Conservation (phyloP, 1,284 basidiomycete genomes). For the Naganishia cerealis region DNA sequence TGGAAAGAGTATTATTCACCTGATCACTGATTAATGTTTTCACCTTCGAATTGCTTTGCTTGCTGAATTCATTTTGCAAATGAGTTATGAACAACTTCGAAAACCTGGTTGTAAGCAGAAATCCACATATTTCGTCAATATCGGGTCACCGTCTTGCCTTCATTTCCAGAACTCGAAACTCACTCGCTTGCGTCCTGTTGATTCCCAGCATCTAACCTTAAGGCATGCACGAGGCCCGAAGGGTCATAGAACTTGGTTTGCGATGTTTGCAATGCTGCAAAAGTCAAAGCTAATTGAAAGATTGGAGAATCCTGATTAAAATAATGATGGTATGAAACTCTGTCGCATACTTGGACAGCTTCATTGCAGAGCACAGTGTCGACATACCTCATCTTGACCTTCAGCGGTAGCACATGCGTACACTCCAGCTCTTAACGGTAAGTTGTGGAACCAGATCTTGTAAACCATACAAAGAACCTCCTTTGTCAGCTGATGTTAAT, state of each 20-base stretch:
- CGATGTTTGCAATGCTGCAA: slow-evolving; percentile 76
- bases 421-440: slow-evolving; percentile 65
- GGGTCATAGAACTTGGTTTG: slow-evolving; percentile 74
- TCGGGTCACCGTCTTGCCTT: neutral
- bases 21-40: slow-evolving; percentile 69
- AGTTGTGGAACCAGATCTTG: slow-evolving; percentile 67
- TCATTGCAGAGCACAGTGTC: neutral
- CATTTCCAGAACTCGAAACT: slow-evolving; percentile 39
- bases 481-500: neutral
- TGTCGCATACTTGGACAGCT: slow-evolving; percentile 66
- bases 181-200: slow-evolving; percentile 95
- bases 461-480: slow-evolving; percentile 11
- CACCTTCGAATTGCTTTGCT: slow-evolving; percentile 64
- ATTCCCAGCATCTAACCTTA: slow-evolving; percentile 72
- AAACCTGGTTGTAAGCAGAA: slow-evolving; percentile 61
- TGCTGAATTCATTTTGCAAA: slow-evolving; percentile 77
- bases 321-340: slow-evolving; percentile 57
- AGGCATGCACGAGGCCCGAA: slow-evolving; percentile 72
- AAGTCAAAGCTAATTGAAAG: slow-evolving; percentile 57
- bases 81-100: slow-evolving; percentile 89
- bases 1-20: slow-evolving; percentile 52
- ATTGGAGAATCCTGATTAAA: slow-evolving; percentile 45
- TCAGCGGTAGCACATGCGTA: slow-evolving; percentile 60
- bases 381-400: slow-evolving; percentile 51
- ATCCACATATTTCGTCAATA: slow-evolving; percentile 32